Percentiles rank a stretch among this genome's conserved stretches.
These are phyloP conservation scores for Malus orientalis DNA, from an alignment of 306 rosid species.

Conservation along the genomic window DNA sequence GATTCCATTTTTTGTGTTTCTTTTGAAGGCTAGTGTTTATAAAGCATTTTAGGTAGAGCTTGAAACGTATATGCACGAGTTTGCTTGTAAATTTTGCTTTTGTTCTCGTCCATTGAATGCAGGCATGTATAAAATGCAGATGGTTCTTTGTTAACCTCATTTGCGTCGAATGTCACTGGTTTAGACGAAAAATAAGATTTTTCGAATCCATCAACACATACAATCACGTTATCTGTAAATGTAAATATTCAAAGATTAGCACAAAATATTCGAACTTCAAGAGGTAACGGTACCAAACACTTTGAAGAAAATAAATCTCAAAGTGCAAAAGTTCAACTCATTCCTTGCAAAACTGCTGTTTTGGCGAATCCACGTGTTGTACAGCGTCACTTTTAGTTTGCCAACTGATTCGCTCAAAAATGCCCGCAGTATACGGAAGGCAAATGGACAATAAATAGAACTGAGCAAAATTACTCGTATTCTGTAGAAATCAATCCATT, in stretches of 20 bases:
- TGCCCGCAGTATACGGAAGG: not conserved
- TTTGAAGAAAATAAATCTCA: too few species aligned
- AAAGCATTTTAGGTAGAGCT: conserved; percentile 2
- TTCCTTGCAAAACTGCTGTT: not conserved
- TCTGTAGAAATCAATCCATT: not conserved
- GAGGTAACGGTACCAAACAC: too few species aligned
- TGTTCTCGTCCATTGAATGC: not conserved
- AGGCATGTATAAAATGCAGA: not conserved
- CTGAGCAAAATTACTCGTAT: not conserved
- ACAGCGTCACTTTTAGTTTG: not conserved
- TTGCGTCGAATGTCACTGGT: too few species aligned
- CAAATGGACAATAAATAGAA: too few species aligned
- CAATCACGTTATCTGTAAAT: too few species aligned
- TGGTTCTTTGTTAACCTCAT: not conserved
- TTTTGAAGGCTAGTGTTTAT: conserved; percentile 4
- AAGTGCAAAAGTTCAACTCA: not conserved
- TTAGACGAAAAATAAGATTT: too few species aligned
- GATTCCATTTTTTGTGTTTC: conserved; percentile 15
- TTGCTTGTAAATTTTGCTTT: conserved; percentile 13
- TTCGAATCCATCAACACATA: too few species aligned
- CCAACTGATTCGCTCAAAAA: not conserved
- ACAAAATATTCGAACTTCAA: too few species aligned
- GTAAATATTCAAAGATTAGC: too few species aligned
- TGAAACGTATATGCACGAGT: not conserved
- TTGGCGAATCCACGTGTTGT: too few species aligned